These are phyloP conservation scores for Pulicaria dysenterica DNA, from an alignment of 129 eudicot genomes.

Conservation along the genomic window DNA sequence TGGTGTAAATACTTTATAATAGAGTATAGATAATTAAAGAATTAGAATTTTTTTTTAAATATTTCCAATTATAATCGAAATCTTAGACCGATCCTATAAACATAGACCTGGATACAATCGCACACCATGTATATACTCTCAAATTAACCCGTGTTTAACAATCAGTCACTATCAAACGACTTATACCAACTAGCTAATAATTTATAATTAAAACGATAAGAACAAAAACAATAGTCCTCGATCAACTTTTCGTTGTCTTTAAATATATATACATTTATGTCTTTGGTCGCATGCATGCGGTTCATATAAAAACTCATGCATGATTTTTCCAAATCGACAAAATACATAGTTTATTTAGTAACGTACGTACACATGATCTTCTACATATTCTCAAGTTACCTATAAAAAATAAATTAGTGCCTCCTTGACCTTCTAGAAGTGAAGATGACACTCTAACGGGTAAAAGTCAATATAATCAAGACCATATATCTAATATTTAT, in stretches of 20 bases:
- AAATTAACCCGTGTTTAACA: too few relatives aligned
- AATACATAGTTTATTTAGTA: slow-evolving; percentile 6
- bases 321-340: slow-evolving; percentile 6
- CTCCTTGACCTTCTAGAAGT: slow-evolving; percentile 38
- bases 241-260: not conserved
- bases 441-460: slow-evolving; percentile 34
- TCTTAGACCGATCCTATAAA: too few relatives aligned
- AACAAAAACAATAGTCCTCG: slow-evolving; percentile 12
- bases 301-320: slow-evolving; percentile 21
- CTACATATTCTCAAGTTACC: slow-evolving; percentile 41
- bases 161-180: too few relatives aligned
- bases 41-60: too few relatives aligned
- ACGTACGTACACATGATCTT: slow-evolving; percentile 14
- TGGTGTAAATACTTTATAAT: too few relatives aligned
- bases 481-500: slow-evolving; percentile 7
- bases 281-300: slow-evolving; percentile 1
- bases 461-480: slow-evolving; percentile 25
- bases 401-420: slow-evolving; percentile 21
- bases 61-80: too few relatives aligned
- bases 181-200: not conserved
- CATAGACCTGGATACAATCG: too few relatives aligned
- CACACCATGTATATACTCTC: too few relatives aligned
- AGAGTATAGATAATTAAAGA: too few relatives aligned
- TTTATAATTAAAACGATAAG: slow-evolving; percentile 12
- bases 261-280: not conserved